Evolutionary conservation across 805 yeast genomes (phyloP), one percentile per base, ranked within the genome.

Genomic region (Kurtzmaniella fragi): DNA sequence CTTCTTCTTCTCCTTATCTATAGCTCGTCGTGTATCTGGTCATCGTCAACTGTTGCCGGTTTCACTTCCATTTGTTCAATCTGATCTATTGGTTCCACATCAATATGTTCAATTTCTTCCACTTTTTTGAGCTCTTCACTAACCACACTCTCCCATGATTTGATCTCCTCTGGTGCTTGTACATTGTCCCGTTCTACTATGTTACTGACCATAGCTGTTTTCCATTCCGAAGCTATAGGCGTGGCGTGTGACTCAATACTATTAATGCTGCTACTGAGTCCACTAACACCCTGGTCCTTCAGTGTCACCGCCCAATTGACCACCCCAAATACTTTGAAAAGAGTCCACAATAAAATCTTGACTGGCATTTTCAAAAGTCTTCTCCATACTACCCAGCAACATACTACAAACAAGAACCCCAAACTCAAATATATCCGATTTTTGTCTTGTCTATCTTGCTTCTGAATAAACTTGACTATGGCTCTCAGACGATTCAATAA

Each of bases 381-480:
- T 41, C 70, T 58, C 72, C 77, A 76, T 1, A 75, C 37, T 7
- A 76, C 71, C 75, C 77, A 75, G 5, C 58, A 50, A 42, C 77
- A 67, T 30, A 75, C 73, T 1, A 64, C 40, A 17, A 63, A 41
- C 39, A 76, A 68, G 42, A 76, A 70, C 13, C 69, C 73, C 4
- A 74, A 42, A 20, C 78, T 64, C 39, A 69, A 43, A 50, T 75
- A 76, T 17, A 76, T 75, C 32, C 75, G 62, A 36, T 65, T 52
- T 41, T 74, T 65, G 45, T 77, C 81, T 3, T 61, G 56, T 38
- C 64, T 60, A 46, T 77, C 78, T 38, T 77, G 73, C 46, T 70
- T 73, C 44, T 76, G 78, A 31, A 77, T 75, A 35, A 71, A 65
- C 44, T 62, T 65, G 31, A 77, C 78, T 31, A 77, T 62, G 17